Percentiles rank a stretch among this genome's conserved stretches.
phyloP scores from a whole-genome alignment of 2,329 filamentous ascomycete genomes.

The Botrytis paeoniae region DNA sequence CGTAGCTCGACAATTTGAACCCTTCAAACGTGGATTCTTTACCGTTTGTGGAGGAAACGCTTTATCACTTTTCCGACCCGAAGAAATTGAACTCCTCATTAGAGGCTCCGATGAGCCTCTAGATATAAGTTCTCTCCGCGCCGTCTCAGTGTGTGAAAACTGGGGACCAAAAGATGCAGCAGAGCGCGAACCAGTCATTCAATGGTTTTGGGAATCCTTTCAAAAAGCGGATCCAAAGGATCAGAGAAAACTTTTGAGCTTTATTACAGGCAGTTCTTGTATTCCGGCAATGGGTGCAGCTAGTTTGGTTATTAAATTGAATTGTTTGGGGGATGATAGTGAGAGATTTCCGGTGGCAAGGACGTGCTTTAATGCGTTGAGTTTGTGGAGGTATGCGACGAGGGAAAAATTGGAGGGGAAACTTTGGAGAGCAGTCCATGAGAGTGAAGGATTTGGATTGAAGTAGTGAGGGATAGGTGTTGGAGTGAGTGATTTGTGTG shows the following conservation, averaged over 20 bases:
- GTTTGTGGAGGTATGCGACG: conserved; percentile 69
- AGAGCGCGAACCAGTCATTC: conserved; percentile 63
- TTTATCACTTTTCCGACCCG: conserved; percentile 79
- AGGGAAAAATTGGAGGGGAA: conserved; percentile 65
- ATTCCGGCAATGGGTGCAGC: conserved; percentile 86
- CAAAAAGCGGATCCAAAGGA: conserved; percentile 59
- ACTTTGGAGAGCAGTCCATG: conserved; percentile 82
- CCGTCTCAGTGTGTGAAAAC: conserved; percentile 77
- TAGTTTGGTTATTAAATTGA: conserved; percentile 72
- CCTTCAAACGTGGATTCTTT: conserved; percentile 91
- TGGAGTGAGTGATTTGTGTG: background rate
- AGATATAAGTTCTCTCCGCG: conserved; percentile 71
- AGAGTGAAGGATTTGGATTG: conserved; percentile 89
- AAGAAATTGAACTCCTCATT: conserved; percentile 87
- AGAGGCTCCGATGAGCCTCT: conserved; percentile 80
- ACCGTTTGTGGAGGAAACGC: conserved; percentile 89
- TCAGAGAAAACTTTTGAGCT: conserved; percentile 76
- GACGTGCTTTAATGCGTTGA: conserved; percentile 87
- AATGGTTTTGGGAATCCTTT: conserved; percentile 90
- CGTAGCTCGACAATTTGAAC: conserved; percentile 80
- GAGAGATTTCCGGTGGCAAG: conserved; percentile 78
- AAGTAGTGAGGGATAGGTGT: conserved; percentile 50
- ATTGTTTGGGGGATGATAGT: conserved; percentile 71
- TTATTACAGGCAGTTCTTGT: conserved; percentile 86
- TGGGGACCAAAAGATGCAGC: conserved; percentile 61